Base-by-base conservation (phyloP, 2,329 filamentous ascomycete genomes). In the Nothopassalora personata region DNA sequence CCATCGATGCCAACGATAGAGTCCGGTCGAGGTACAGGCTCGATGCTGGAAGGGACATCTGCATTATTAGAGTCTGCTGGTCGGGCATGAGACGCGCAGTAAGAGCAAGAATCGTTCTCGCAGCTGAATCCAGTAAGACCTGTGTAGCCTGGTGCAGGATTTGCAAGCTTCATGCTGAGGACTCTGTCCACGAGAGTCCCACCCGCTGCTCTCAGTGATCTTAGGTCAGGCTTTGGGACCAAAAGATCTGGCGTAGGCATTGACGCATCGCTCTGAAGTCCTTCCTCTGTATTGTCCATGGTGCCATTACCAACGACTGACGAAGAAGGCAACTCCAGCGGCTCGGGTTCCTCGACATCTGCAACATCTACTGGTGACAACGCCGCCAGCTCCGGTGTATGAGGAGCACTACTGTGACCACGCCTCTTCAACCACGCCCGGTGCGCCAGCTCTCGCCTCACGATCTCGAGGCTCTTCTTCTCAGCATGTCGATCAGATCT, bases 361-460 rank as follows among this genome's bases (percentile, higher is more conserved):
- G 39, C 39, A n/a, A 19, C 11, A 28, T 3, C 23, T 28, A 18
- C 47, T 13, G 47, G 18, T 9, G 47, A 19, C 9, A 18, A 5
- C 11, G 28, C 48, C 7, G 10, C 19, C n/a, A 51, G 28, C 11
- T 10, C 33, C 9, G 48, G 33, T 33, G n/a, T 28, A 9, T 19
- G 5, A 51, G 18, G 28, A 10, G 39, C 39, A 15, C 39, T 43
- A 51, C 27, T 30, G 19, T 51, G 11, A 28, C 18, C 15, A 51
- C 28, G 51, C 34, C 50, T 27, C 48, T 23, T 43, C 48, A 47
- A 11, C 39, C 56, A 33, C 27, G 11, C 43, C n/a, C 30, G 13
- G 30, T n/a, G 27, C 30, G 27, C 27, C n/a, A 58, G 52, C 50
- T 58, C 56, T n/a, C 43, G 1, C 50, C 50, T 53, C 28, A 58